Base-by-base conservation (phyloP, 495 filamentous ascomycete species). In the Aspergillus sclerotiicarbonarius region DNA sequence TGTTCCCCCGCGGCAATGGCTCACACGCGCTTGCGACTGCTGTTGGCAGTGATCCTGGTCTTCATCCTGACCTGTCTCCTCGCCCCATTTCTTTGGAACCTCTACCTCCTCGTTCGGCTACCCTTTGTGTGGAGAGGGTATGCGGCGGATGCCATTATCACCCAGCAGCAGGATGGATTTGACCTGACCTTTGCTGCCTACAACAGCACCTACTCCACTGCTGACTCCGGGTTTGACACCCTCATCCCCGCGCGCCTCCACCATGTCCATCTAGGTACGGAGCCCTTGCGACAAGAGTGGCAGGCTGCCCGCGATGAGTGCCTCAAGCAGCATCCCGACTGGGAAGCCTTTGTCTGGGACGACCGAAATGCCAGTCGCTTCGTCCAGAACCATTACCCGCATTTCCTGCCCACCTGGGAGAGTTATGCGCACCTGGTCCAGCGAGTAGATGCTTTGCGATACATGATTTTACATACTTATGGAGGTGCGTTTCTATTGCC, bases 371-470 rank as follows among this genome's bases (percentile, higher is more conserved):
- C 57, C 43, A 41, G 6, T 18, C 41, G 16, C 10, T 54, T 60
- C 35, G 52, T 60, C 30, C 32, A 29, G n/a, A 47, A 48, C 4
- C 35, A 51, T 7, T 60, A 54, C 21, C 51, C 51, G 8, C 51
- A 55, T 1, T 13, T 55, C 45, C n/a, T 19, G 5, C 21, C 48
- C 2, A 54, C 39, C 30, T 60, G 57, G 57, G 45, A 53, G 16
- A 30, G 49, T 8, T 60, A 60, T 18, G 45, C 57, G 9, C 48
- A 54, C 16, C 51, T 60, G 33, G 57, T 60, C 15, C 51, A 60
- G 37, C 46, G 39, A 33, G 57, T 60, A 32, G 52, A 60, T 45
- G 52, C 52, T 4, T 35, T 60, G n/a, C 57, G 52, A 12, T 60
- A 55, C 35, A 55, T 60, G 57, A 32, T 55, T 13, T 20, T 60